A percentile compares a stretch with the other conserved stretches of the same genome.
phyloP scores from a whole-genome alignment of 805 yeast species.

The Candida qinlingensis region DNA sequence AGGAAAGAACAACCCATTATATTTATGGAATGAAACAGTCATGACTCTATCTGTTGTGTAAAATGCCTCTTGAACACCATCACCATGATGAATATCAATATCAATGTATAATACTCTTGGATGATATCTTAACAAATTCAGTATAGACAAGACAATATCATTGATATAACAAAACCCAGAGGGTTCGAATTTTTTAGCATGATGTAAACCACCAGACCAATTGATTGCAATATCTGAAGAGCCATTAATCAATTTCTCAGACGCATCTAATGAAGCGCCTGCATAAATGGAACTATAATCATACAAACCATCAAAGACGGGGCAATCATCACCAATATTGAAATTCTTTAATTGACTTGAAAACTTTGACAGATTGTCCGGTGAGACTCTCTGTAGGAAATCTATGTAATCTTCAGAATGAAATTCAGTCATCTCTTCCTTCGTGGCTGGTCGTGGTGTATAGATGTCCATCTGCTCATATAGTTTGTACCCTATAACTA shows the following conservation, averaged over 20 bases:
- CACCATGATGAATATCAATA: conserved; percentile 91
- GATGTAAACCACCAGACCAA: conserved; percentile 92
- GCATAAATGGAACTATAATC: conserved; percentile 77
- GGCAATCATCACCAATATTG: conserved; percentile 95
- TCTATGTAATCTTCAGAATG: conserved; percentile 97
- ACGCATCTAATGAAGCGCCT: conserved; percentile 89
- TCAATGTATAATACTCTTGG: conserved; percentile 86
- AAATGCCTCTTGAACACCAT: conserved; percentile 93
- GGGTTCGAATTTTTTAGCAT: conserved; percentile 86
- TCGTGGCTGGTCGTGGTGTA: conserved; percentile 95
- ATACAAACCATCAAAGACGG: conserved; percentile 73
- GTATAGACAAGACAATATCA: conserved; percentile 81
- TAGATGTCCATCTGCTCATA: conserved; percentile 92
- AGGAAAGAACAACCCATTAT: conserved; percentile 82
- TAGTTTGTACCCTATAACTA: conserved; percentile 94
- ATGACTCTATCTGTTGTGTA: conserved; percentile 87
- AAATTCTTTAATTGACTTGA: conserved; percentile 85
- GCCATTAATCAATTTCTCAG: conserved; percentile 73
- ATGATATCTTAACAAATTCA: conserved; percentile 73
- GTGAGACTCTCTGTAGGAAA: conserved; percentile 83
- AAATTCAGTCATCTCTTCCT: conserved; percentile 96
- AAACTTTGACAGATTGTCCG: conserved; percentile 84
- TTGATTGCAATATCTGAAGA: conserved; percentile 89
- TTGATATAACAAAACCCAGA: conserved; percentile 89
- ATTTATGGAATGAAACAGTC: conserved; percentile 88